Conservation (phyloP, 371 early-diverging fungal genomes). For the Chytridium lagenaria region DNA sequence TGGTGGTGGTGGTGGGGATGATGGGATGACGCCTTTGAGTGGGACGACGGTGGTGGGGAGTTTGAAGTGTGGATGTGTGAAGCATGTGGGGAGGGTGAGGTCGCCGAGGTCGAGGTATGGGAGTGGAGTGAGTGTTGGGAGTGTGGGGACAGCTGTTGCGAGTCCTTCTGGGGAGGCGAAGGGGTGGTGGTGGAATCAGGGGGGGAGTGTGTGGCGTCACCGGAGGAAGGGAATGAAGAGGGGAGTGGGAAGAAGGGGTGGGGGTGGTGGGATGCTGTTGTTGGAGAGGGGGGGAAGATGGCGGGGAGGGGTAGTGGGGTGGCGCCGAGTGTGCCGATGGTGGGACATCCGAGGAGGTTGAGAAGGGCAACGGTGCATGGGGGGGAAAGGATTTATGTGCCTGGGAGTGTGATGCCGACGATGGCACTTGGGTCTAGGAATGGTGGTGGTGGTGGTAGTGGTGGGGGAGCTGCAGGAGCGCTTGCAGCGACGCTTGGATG, state of each 20-base stretch:
- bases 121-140: too few species aligned
- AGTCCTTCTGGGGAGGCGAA: too few species aligned
- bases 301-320: neutral
- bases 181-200: too few species aligned
- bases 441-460: neutral
- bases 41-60: neutral
- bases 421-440: neutral
- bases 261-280: neutral
- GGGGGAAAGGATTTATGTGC: constrained; percentile 9
- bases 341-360: neutral
- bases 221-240: too few species aligned
- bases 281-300: neutral
- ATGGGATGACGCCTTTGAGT: neutral
- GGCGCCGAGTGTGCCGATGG: too few species aligned
- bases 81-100: neutral
- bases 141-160: too few species aligned
- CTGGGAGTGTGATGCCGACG: neutral
- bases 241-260: too few species aligned
- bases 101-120: too few species aligned
- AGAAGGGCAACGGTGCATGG: constrained; percentile 2
- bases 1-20: too few species aligned
- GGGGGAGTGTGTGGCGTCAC: too few species aligned
- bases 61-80: neutral
- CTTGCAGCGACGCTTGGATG: neutral
- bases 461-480: neutral